Evolutionary conservation across 2,329 filamentous ascomycete genomes (phyloP).

Genomic region (Ascochyta rabiei): DNA sequence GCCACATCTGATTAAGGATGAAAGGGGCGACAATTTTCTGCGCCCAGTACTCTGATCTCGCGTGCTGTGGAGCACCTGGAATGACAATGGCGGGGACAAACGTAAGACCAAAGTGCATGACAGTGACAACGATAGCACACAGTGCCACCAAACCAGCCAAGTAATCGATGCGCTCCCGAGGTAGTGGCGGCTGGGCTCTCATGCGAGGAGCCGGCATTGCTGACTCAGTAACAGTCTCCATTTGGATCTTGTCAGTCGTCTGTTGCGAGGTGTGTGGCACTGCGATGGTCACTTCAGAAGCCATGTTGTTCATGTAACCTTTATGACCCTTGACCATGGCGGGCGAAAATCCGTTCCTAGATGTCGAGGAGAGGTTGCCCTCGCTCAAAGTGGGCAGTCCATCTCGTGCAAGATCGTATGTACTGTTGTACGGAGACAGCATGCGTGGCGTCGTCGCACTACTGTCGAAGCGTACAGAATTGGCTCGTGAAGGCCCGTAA

Average conservation of each 20-base stretch:
- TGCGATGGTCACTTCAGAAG: conserved; percentile 27
- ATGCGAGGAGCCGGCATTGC: conserved; percentile 39
- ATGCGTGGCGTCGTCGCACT: conserved; percentile 28
- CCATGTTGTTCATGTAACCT: conserved; percentile 4
- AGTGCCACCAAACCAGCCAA: conserved; percentile 55
- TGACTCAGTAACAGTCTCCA: conserved; percentile 40
- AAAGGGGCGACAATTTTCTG: conserved; percentile 52
- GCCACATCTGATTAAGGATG: conserved; percentile 55
- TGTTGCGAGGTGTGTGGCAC: conserved; percentile 3
- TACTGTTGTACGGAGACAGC: conserved; percentile 23
- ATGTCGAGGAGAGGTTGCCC: conserved; percentile 25
- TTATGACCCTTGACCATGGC: conserved; percentile 1
- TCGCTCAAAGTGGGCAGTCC: conserved; percentile 14
- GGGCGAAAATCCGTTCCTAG: conserved; percentile 17
- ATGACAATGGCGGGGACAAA: conserved; percentile 51
- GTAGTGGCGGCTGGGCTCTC: conserved; percentile 31
- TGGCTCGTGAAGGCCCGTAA: conserved; percentile 24
- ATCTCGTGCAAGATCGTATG: conserved; percentile 4
- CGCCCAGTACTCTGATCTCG: conserved; percentile 50
- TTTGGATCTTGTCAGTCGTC: conserved; percentile 32
- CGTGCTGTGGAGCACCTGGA: conserved; percentile 45
- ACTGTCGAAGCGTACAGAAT: conserved; percentile 33
- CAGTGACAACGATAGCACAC: conserved; percentile 52
- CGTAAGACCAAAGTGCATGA: conserved; percentile 53
- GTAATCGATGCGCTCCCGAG: conserved; percentile 51